These are phyloP conservation scores for Babesia ovis DNA, from an alignment of 169 alveolate genomes.

Conservation along the genomic window DNA sequence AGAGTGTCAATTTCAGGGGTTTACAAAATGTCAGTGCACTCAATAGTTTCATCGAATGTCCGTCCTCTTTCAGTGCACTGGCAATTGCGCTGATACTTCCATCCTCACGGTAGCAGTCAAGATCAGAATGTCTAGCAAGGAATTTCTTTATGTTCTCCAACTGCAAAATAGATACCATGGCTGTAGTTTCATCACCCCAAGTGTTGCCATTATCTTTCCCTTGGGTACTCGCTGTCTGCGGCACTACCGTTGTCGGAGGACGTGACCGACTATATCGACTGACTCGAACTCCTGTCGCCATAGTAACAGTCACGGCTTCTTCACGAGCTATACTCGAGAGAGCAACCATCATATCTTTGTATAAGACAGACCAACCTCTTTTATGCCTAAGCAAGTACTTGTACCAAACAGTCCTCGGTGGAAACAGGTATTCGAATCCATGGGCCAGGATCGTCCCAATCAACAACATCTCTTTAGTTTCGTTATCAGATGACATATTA, in stretches of 20 bases:
- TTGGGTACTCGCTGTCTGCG: neutral
- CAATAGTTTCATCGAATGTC: conserved; percentile 17
- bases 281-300: conserved; percentile 5
- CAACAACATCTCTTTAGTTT: neutral
- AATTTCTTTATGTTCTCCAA: conserved; percentile 10
- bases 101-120: conserved; percentile 31
- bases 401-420: conserved; percentile 4
- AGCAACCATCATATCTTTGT: conserved; percentile 1
- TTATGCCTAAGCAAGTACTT: conserved; percentile 7
- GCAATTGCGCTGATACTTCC: conserved; percentile 3
- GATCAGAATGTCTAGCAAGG: conserved; percentile 23
- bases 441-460: conserved; percentile 17
- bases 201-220: neutral
- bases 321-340: conserved; percentile 3
- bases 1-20: conserved; percentile 31
- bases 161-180: neutral
- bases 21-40: conserved; percentile 33
- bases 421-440: conserved; percentile 8
- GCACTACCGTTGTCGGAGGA: neutral
- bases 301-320: conserved; percentile 14
- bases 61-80: neutral
- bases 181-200: conserved; percentile 46
- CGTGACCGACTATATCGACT: conserved; percentile 22
- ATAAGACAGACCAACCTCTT: conserved; percentile 9
- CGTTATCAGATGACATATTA: neutral